A percentile compares a stretch with the other conserved stretches of the same genome.
These are phyloP conservation scores for Calonectria crousiana DNA, from an alignment of 2,329 filamentous ascomycete genomes.

Conservation along the genomic window DNA sequence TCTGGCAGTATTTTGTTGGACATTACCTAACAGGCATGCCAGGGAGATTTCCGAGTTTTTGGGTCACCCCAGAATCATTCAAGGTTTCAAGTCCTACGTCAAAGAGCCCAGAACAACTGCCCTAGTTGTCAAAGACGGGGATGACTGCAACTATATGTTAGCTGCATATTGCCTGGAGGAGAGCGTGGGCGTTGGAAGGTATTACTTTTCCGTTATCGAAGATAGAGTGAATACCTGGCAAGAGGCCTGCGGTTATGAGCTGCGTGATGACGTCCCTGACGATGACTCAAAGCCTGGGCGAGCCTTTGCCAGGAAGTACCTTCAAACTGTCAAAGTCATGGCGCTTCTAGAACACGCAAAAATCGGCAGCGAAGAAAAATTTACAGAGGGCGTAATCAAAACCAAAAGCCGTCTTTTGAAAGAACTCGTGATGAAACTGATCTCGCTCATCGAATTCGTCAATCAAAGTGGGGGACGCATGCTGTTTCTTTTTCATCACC, in stretches of 20 bases:
- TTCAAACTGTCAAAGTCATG: not conserved
- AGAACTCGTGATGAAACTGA: not conserved
- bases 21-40: not conserved
- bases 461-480: not conserved
- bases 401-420: not conserved
- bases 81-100: too few species aligned
- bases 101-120: too few species aligned
- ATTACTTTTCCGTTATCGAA: not conserved
- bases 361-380: not conserved
- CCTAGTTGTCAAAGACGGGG: too few species aligned
- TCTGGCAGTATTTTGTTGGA: not conserved
- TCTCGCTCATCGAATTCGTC: not conserved
- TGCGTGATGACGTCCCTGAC: not conserved
- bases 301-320: not conserved
- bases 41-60: not conserved
- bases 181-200: not conserved
- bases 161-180: too few species aligned
- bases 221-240: not conserved
- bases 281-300: not conserved
- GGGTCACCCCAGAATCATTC: not conserved
- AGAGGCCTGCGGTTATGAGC: not conserved
- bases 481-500: not conserved
- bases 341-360: not conserved
- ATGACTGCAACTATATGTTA: too few species aligned
- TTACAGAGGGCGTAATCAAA: not conserved